Evolutionary conservation across 768 basidiomycete species (phyloP).

Genomic region (Boletus sp.): DNA sequence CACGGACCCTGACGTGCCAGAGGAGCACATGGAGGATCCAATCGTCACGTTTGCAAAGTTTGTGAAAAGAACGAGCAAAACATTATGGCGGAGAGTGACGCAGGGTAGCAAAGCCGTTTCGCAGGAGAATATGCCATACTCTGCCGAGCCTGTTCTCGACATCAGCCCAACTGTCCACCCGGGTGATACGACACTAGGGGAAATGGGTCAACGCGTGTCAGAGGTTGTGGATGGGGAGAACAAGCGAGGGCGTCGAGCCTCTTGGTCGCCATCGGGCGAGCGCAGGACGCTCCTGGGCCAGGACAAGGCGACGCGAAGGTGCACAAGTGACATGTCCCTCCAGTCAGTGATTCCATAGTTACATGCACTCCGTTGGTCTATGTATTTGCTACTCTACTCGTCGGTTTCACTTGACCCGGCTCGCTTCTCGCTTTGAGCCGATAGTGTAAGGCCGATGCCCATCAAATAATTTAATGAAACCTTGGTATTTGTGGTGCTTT

Average conservation of each 20-base stretch:
- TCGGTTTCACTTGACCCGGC: background rate
- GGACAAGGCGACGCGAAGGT: conserved; percentile 18
- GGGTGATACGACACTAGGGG: conserved; percentile 10
- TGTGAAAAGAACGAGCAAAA: conserved; percentile 41
- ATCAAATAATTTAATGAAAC: no score
- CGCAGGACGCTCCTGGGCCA: conserved; percentile 16
- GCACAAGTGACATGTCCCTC: conserved; percentile 19
- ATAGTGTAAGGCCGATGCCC: no score
- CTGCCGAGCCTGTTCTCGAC: conserved; percentile 12
- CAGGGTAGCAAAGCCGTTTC: conserved; percentile 29
- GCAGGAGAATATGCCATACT: conserved; percentile 7
- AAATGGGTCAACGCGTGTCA: background rate
- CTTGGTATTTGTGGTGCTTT: background rate
- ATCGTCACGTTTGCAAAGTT: conserved; percentile 47
- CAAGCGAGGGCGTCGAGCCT: conserved; percentile 15
- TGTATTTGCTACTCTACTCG: background rate
- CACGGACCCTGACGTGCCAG: conserved; percentile 21
- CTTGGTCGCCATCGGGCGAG: conserved; percentile 26
- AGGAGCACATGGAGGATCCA: conserved; percentile 43
- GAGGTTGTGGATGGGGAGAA: conserved; percentile 4
- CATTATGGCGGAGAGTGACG: conserved; percentile 47
- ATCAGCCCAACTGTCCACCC: conserved; percentile 24
- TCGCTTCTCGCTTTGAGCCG: background rate
- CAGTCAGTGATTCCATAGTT: conserved; percentile 75
- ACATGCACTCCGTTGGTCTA: background rate